phyloP scores from a whole-genome alignment of 2,329 filamentous ascomycete species.

The Fusarium nodosum region DNA sequence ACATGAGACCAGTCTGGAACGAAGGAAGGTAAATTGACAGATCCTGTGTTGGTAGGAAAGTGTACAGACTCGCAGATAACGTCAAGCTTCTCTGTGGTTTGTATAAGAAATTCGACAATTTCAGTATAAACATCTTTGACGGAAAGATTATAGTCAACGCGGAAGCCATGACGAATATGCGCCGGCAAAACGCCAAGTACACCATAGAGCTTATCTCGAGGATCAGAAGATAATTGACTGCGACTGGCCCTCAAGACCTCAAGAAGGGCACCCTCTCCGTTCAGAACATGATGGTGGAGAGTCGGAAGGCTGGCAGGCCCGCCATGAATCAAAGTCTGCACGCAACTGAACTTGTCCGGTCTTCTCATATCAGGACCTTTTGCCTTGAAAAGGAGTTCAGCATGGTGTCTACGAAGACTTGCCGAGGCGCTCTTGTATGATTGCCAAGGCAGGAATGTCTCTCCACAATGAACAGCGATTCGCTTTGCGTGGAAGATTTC shows the following conservation, averaged over 20 bases:
- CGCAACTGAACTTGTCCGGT: constrained; percentile 26
- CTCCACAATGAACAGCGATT: constrained; percentile 25
- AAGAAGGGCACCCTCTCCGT: constrained; percentile 15
- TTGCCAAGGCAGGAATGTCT: constrained; percentile 10
- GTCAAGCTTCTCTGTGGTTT: constrained; percentile 18
- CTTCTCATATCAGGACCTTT: not conserved
- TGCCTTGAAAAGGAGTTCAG: constrained; percentile 14
- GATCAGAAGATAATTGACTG: constrained; percentile 22
- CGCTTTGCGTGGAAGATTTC: constrained; percentile 28
- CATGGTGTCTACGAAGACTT: constrained; percentile 2
- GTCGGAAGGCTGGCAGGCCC: constrained; percentile 20
- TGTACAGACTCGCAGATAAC: constrained; percentile 32
- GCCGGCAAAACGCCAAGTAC: constrained; percentile 21
- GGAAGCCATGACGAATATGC: constrained; percentile 8
- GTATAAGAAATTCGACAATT: constrained; percentile 31
- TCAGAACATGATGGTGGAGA: not conserved
- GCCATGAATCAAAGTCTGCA: constrained; percentile 21
- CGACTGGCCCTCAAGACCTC: constrained; percentile 24
- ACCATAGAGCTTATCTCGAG: constrained; percentile 28
- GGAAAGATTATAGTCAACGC: constrained; percentile 18
- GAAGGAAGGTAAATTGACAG: constrained; percentile 23
- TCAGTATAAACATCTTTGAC: constrained; percentile 36
- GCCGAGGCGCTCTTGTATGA: constrained; percentile 12
- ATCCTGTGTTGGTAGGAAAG: constrained; percentile 19
- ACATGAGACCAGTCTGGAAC: constrained; percentile 37